Evolutionary conservation across 1,139 yeast species (phyloP), one percentile per base, ranked within the genome.

Genomic region (Debaryomyces sp.): DNA sequence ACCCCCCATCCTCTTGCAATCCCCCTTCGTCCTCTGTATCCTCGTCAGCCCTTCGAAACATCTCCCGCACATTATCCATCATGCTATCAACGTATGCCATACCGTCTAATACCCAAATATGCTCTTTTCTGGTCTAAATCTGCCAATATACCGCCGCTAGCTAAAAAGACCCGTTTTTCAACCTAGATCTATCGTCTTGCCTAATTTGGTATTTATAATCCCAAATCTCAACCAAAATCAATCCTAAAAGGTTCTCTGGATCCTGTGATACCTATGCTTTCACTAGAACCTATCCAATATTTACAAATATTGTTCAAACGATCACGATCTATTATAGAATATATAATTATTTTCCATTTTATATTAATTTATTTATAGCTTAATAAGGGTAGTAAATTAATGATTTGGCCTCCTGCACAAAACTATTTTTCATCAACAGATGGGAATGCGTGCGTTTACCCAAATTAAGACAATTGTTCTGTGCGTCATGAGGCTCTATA

Each of bases 371-470:
- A 41, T 41, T 41, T 41, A 41, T 41, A 41, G 32, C 23, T 30
- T 41, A 27, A 32, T 41, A 29, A 22, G 36, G 21, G 43, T 41
- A 41, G 43, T 41, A 12, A 30, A 30, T n/a, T 30, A 30, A 17
- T 41, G 24, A 30, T 30, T 29, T 30, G 26, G n/a, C 13, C 7
- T 41, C 43, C 43, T 41, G 43, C 36, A 41, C 12, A 41, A n/a
- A 29, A 22, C 7, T 17, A 10, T 18, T 30, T 21, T 27, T 13
- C 21, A 9, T 30, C 43, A 41, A 41, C 36, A 41, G 38, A 35
- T 35, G 38, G 38, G 10, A 21, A 6, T 21, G 27, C 38, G 38
- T 35, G 38, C 13, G 10, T 1, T 22, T 35, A 21, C 38, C 24
- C 9, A 18, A 21, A n/a, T 35, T 22, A 4, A 2, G 12, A 13